These are phyloP conservation scores for Besnoitia besnoiti DNA, from an alignment of 169 alveolate genomes.

Conservation along the genomic window DNA sequence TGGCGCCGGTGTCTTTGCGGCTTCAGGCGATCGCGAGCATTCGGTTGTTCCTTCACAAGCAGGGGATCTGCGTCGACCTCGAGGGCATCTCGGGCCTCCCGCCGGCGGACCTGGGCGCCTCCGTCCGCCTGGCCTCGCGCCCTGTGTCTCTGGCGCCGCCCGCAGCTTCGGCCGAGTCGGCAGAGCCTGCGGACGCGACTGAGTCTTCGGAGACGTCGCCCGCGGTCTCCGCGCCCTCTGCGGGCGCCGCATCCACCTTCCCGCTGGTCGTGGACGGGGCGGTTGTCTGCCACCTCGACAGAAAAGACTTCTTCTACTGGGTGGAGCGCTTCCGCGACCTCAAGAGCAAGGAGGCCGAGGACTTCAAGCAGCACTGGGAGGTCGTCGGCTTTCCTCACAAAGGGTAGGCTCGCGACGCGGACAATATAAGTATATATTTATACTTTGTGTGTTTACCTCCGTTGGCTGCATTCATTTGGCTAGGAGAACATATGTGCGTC, in stretches of 20 bases:
- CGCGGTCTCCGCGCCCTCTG: too few relatives aligned
- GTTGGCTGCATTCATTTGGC: too few relatives aligned
- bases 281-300: slow-evolving; percentile 82
- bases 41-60: slow-evolving; percentile 50
- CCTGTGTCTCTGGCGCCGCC: neutral
- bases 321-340: slow-evolving; percentile 38
- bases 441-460: too few relatives aligned
- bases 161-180: neutral
- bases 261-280: slow-evolving; percentile 93
- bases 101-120: slow-evolving; percentile 60
- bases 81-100: slow-evolving; percentile 66
- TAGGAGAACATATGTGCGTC: too few relatives aligned
- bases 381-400: slow-evolving; percentile 64
- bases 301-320: slow-evolving; percentile 52
- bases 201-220: neutral
- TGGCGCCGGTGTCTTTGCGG: neutral
- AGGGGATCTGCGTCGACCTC: slow-evolving; percentile 59
- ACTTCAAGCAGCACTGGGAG: slow-evolving; percentile 65
- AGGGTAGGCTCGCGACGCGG: neutral
- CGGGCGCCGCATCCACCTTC: slow-evolving; percentile 73
- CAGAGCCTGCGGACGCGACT: neutral
- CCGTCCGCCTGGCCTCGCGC: slow-evolving; percentile 30
- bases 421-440: too few relatives aligned
- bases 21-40: slow-evolving; percentile 63
- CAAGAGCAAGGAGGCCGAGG: slow-evolving; percentile 45